phyloP scores from a whole-genome alignment of 768 basidiomycete species.

The Wakefieldia striispora region DNA sequence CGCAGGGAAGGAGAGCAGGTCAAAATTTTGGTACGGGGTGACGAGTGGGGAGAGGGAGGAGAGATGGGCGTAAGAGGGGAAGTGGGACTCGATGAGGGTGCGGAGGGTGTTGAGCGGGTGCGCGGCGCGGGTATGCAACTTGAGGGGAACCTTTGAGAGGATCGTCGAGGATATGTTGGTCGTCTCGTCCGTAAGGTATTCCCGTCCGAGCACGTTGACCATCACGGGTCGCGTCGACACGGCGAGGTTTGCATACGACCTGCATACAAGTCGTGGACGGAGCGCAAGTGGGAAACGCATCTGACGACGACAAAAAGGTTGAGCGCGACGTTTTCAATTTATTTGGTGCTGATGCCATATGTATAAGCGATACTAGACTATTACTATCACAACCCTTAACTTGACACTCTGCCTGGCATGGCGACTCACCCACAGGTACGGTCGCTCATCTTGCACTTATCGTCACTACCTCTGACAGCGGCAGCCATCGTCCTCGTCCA shows the following conservation, averaged over 20 bases:
- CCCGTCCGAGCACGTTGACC: constrained; percentile 56
- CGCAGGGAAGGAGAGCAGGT: constrained; percentile 88
- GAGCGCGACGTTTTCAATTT: too few relatives aligned
- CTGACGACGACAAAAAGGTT: background rate
- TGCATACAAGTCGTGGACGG: constrained; percentile 3
- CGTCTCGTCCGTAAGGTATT: constrained; percentile 71
- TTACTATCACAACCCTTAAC: too few relatives aligned
- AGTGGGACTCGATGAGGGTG: constrained; percentile 80
- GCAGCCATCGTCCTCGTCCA: constrained; percentile 19
- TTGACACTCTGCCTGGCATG: too few relatives aligned
- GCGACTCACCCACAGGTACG: constrained; percentile 21
- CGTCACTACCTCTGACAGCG: constrained; percentile 7
- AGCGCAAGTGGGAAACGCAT: constrained; percentile 16
- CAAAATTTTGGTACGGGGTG: constrained; percentile 89
- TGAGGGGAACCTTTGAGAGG: constrained; percentile 71
- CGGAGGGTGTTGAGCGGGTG: constrained; percentile 91
- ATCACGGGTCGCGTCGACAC: constrained; percentile 10
- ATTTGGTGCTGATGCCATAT: constrained; percentile 5
- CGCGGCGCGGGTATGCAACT: constrained; percentile 68
- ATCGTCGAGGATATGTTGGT: constrained; percentile 89
- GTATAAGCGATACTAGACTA: too few relatives aligned
- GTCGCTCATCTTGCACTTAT: background rate
- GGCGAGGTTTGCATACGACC: constrained; percentile 14
- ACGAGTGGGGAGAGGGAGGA: constrained; percentile 87
- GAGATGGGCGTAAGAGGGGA: constrained; percentile 66